Evolutionary conservation across 164 flowering plant species (phyloP).

Genomic region (Echeveria elegans): DNA sequence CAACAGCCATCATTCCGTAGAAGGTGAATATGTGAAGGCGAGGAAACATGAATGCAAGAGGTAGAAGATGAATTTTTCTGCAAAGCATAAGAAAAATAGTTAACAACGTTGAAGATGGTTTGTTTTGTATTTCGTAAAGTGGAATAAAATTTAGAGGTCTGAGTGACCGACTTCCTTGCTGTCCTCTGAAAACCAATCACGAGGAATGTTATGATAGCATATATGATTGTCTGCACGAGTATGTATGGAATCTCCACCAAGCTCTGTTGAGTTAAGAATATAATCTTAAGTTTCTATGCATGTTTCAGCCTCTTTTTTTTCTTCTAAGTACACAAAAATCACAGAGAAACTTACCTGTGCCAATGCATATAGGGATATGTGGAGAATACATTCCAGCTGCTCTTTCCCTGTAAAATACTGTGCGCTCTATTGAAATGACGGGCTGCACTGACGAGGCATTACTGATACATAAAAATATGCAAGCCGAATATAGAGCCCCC

Average conservation of each 20-base stretch:
- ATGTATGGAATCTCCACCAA: constrained; percentile 59
- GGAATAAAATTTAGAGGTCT: too few relatives aligned
- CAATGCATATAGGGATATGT: constrained; percentile 61
- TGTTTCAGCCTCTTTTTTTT: not conserved
- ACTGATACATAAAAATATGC: constrained; percentile 70
- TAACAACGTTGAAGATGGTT: too few relatives aligned
- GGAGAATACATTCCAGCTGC: constrained; percentile 91
- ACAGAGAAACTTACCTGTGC: constrained; percentile 52
- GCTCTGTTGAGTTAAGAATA: constrained; percentile 35
- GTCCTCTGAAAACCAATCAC: constrained; percentile 72
- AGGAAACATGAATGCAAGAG: constrained; percentile 73
- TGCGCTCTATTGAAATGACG: constrained; percentile 72
- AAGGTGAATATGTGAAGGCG: constrained; percentile 74
- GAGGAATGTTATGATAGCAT: constrained; percentile 65
- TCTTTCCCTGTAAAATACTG: constrained; percentile 82
- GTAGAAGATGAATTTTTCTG: constrained; percentile 69
- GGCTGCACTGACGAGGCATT: constrained; percentile 88
- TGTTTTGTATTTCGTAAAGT: not conserved
- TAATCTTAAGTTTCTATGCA: not conserved
- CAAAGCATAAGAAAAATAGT: constrained; percentile 13
- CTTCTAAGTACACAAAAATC: not conserved
- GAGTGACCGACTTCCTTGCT: constrained; percentile 21
- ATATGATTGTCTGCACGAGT: constrained; percentile 52
- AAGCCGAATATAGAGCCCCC: constrained; percentile 77
- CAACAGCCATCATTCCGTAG: constrained; percentile 93